phyloP scores from a whole-genome alignment of 257 asterid genomes.

The Fraxinus anomala region DNA sequence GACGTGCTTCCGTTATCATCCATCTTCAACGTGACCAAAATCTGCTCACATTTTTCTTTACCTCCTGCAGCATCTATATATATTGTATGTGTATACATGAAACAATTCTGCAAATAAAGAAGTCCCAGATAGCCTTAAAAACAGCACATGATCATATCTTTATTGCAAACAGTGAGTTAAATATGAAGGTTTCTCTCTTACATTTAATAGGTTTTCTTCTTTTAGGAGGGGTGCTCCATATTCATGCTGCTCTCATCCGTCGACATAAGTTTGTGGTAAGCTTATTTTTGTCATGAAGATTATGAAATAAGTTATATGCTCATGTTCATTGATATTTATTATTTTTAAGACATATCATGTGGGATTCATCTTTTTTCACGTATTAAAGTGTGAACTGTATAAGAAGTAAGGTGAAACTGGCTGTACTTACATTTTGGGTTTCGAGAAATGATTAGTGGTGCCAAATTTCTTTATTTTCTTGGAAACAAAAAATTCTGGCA shows the following conservation, averaged over 20 bases:
- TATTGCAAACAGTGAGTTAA: not conserved
- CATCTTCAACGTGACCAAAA: not conserved
- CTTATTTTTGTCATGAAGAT: not conserved
- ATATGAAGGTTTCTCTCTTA: conserved; percentile 11
- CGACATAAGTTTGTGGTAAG: conserved; percentile 33
- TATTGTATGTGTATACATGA: not conserved
- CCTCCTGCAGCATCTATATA: not conserved
- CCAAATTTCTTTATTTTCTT: no score
- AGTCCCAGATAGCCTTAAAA: not conserved
- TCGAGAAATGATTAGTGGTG: not conserved
- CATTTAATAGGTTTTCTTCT: conserved; percentile 26
- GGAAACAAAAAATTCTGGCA: no score
- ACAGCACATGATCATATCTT: not conserved
- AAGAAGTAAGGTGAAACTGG: not conserved
- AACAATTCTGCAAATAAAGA: not conserved
- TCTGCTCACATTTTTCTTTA: not conserved
- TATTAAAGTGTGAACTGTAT: not conserved
- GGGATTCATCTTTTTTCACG: not conserved
- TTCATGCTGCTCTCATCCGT: conserved; percentile 32
- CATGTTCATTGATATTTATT: not conserved
- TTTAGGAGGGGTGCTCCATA: conserved; percentile 22
- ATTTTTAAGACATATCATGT: no score
- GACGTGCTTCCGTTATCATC: conserved; percentile 26
- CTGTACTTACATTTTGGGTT: not conserved
- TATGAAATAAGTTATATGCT: not conserved